phyloP scores from a whole-genome alignment of 2,329 filamentous ascomycete species.

The Diaporthe velutina region DNA sequence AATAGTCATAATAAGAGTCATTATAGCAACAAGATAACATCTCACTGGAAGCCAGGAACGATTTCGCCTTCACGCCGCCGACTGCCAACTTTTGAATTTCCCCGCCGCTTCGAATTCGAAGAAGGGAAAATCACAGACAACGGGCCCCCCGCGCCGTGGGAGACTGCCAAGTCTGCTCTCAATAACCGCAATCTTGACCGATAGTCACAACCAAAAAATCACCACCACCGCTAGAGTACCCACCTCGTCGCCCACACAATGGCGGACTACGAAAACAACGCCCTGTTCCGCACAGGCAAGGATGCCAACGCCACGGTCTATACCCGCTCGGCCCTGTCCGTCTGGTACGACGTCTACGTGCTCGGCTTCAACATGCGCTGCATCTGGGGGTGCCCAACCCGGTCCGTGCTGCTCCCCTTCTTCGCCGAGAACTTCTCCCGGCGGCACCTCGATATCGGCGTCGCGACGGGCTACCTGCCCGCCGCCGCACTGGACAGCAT shows the following conservation, averaged over 20 bases:
- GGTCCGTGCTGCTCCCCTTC: conserved; percentile 48
- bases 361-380: conserved; percentile 51
- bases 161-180: neutral
- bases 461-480: conserved; percentile 56
- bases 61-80: neutral
- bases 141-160: neutral
- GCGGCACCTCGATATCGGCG: conserved; percentile 55
- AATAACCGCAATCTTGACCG: neutral
- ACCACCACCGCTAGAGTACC: too few relatives aligned
- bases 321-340: conserved; percentile 37
- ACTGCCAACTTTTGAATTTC: conserved; percentile 7
- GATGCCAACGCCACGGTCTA: conserved; percentile 38
- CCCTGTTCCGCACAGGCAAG: conserved; percentile 29
- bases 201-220: neutral
- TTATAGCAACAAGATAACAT: conserved; percentile 16
- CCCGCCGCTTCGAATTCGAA: neutral
- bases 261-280: conserved; percentile 32
- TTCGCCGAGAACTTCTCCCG: conserved; percentile 51
- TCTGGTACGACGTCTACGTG: conserved; percentile 50
- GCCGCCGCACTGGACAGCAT: conserved; percentile 44
- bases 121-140: neutral
- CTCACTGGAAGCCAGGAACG: neutral
- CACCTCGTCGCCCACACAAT: conserved; percentile 4
- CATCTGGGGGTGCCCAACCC: conserved; percentile 53
- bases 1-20: conserved; percentile 30